A percentile compares a stretch with the other conserved stretches of the same genome.
Evolutionary conservation across 495 filamentous ascomycete genomes (phyloP).

Genomic region (Aspergillus avenaceus): DNA sequence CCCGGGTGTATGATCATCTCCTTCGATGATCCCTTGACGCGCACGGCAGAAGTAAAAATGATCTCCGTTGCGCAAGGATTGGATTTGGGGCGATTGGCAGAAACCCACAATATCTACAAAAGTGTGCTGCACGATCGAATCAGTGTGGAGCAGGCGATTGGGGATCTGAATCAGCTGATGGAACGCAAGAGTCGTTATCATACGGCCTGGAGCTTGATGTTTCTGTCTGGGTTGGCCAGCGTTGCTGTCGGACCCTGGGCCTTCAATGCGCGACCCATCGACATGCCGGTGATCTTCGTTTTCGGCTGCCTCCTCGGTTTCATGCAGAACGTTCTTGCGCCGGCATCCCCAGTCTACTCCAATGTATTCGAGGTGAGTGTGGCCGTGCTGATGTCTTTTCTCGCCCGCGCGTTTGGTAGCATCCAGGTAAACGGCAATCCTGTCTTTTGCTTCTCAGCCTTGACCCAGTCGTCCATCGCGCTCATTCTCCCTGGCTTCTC

Average conservation of each 20-base stretch:
- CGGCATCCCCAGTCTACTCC: conserved; percentile 66
- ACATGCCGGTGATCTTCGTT: conserved; percentile 79
- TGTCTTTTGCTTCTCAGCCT: conserved; percentile 79
- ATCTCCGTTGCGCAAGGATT: conserved; percentile 69
- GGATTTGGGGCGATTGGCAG: conserved; percentile 75
- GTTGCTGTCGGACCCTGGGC: conserved; percentile 77
- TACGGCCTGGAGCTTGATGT: conserved; percentile 59
- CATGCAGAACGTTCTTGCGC: conserved; percentile 73
- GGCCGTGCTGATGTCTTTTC: conserved; percentile 75
- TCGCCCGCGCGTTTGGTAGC: conserved; percentile 79
- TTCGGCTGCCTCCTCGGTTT: conserved; percentile 78
- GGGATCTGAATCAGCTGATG: conserved; percentile 56
- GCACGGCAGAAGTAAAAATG: conserved; percentile 87
- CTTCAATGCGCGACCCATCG: conserved; percentile 76
- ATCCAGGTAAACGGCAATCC: conserved; percentile 47
- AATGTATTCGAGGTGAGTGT: conserved; percentile 88
- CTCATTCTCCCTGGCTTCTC: conserved; percentile 85
- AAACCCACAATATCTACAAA: conserved; percentile 85
- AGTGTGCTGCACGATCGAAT: conserved; percentile 84
- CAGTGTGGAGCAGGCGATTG: conserved; percentile 71
- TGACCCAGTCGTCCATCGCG: conserved; percentile 84
- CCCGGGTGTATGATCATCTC: conserved; percentile 92
- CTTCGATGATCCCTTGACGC: conserved; percentile 80
- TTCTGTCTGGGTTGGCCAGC: conserved; percentile 78
- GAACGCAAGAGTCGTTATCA: conserved; percentile 51